Base-by-base conservation (phyloP, 768 basidiomycete species). In the Dioszegia hungarica region DNA sequence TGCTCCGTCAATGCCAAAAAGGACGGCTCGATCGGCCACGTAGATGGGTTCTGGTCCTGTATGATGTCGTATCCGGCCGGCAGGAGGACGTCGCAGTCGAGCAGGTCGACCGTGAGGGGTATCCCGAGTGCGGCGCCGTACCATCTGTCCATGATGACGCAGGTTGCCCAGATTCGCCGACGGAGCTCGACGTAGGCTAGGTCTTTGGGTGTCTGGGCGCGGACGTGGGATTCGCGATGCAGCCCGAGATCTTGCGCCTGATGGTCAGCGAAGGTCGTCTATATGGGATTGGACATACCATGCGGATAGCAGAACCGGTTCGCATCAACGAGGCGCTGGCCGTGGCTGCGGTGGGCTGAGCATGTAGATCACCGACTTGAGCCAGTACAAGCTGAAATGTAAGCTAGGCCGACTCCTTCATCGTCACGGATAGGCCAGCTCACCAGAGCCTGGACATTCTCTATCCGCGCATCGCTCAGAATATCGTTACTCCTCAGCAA, bases 171-270 rank as follows among this genome's bases (percentile, higher is more conserved):
- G 34, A 99, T 79, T 50, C 95, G 82, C 58, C 95, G 82, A 51
- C 92, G 81, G 39, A 92, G 80, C 74, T 93, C 93, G 45, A 98
- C 84, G 61, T 74, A 73, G 33, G 72, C 74, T 36, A 73, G 64
- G 52, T 72, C 74, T 45, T 72, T 64, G 2, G 68, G 56, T 19
- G 71, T 71, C 25, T 70, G 54, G 3, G 70, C 73, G 31, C 87
- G 85, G 1, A 70, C 59, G 5, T 74, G 66, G 74, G 93, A 90
- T 41, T 93, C 89, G 24, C 95, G 84, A 75, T 98, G 94, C 48
- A 99, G 77, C 2, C 95, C 95, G 27, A 99, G 81, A 72, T 98
- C 94, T 79, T 99, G 95, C 3, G 94, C 95, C 92, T 91, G 48
- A 14, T 57, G 57, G 64, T 60, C 64, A 37, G 31, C 70, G 27